Evolutionary conservation across 306 rosid genomes (phyloP), one percentile per base, ranked within the genome.

Genomic region (Vachellia collinsii): DNA sequence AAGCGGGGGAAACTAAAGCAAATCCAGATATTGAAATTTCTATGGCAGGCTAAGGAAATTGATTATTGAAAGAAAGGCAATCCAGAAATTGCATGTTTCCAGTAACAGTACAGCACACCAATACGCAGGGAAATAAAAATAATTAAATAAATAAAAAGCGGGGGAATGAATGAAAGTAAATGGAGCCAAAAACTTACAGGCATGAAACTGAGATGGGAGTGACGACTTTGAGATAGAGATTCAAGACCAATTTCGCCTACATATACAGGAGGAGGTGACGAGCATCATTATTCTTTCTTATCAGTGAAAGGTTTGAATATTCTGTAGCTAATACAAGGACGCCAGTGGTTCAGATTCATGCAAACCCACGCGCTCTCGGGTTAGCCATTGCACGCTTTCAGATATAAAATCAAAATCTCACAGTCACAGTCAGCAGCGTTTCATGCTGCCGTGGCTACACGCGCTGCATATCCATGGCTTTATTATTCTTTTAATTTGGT

Each of bases 351-450:
- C 72, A 77, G 51, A 72, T 54, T 70, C 79, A 76, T 77, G 75
- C 74, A 70, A 29, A 62, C 19, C 86, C 88, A 89, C 92, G 97
- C 92, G 91, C 89, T 61, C 17, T 63, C 5, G 19, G 63, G 75
- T 64, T n/a, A 11, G 9, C 34, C 39, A 29, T 29, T 29, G 25
- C 41, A 11, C 67, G 39, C 19, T 4, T 61, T 61, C n/a, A 9
- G 5, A 61, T 56, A 8, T 8, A n/a, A n/a, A n/a, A n/a, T n/a
- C n/a, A n/a, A 16, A 51, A 51, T 17, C 22, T 8, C 62, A n/a
- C 34, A 8, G 13, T 61, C n/a, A n/a, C n/a, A n/a, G 34, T 29
- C 39, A 62, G 4, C 19, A 7, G 22, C 59, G 23, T 19, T 53
- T 53, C 23, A 19, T 6, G 11, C 22, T 66, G 80, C 66, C 39